Evolutionary conservation across 2,329 filamentous ascomycete species (phyloP).

Genomic region (Teratosphaeria epicoccoides): DNA sequence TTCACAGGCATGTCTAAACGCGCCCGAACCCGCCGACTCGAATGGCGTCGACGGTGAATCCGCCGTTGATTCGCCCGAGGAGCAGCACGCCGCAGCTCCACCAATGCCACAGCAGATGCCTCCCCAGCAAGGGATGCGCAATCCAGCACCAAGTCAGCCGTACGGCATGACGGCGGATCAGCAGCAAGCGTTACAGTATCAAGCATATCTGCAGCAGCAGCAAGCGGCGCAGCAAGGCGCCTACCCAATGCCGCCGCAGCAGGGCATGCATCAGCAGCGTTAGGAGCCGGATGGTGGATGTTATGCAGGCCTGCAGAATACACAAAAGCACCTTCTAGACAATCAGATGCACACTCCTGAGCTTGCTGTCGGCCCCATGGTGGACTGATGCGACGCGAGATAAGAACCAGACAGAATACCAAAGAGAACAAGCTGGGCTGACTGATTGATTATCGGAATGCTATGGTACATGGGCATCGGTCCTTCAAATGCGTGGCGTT

Average conservation of each 20-base stretch:
- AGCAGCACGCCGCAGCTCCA: slow-evolving; percentile 55
- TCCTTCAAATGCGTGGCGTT: not conserved
- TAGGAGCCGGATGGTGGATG: slow-evolving; percentile 2
- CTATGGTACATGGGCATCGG: not conserved
- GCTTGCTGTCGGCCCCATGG: not conserved
- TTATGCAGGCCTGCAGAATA: slow-evolving; percentile 2
- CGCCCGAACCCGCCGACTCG: slow-evolving; percentile 78
- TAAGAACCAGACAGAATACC: not conserved
- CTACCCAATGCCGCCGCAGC: slow-evolving; percentile 28
- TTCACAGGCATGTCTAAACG: slow-evolving; percentile 84
- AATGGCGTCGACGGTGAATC: slow-evolving; percentile 42
- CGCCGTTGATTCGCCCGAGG: slow-evolving; percentile 77
- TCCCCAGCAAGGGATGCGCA: slow-evolving; percentile 23
- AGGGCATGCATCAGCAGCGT: slow-evolving; percentile 24
- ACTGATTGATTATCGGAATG: not conserved
- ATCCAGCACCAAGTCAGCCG: slow-evolving; percentile 18
- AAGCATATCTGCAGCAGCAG: slow-evolving; percentile 30
- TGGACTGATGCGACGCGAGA: not conserved
- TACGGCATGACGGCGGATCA: slow-evolving; percentile 30
- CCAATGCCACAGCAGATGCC: slow-evolving; percentile 26
- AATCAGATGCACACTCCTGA: not conserved
- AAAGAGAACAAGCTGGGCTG: not conserved
- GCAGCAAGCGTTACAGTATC: slow-evolving; percentile 29
- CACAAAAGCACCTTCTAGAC: not conserved
- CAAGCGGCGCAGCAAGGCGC: slow-evolving; percentile 23